phyloP scores from a whole-genome alignment of 2,329 filamentous ascomycete genomes.

The Colletotrichum gloeosporioides region DNA sequence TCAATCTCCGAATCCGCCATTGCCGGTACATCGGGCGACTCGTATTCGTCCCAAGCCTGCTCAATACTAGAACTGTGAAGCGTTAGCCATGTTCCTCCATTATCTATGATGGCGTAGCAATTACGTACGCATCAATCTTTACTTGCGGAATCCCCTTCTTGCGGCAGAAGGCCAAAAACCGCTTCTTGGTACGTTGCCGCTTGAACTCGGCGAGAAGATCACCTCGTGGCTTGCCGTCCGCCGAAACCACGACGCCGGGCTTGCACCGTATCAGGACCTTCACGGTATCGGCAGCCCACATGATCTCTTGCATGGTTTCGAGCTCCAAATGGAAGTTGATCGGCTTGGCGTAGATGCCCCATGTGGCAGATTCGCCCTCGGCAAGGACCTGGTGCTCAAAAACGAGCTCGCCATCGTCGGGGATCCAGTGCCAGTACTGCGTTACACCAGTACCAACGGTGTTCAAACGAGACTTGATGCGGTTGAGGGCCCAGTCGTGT shows the following conservation, averaged over 20 bases:
- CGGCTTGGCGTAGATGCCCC: conserved; percentile 56
- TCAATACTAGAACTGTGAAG: conserved; percentile 33
- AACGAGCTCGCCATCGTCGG: conserved; percentile 35
- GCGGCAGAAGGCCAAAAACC: conserved; percentile 54
- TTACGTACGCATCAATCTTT: conserved; percentile 46
- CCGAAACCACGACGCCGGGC: conserved; percentile 30
- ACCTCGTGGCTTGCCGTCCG: conserved; percentile 43
- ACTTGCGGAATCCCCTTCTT: conserved; percentile 47
- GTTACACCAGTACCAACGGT: conserved; percentile 53
- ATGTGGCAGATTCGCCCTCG: conserved; percentile 45
- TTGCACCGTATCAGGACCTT: conserved; percentile 46
- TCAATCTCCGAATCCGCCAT: conserved; percentile 12
- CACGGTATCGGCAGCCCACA: conserved; percentile 45
- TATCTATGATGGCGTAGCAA: too few relatives aligned
- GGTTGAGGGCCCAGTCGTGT: conserved; percentile 57
- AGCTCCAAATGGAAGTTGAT: conserved; percentile 56
- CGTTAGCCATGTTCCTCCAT: neutral
- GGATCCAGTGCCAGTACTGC: conserved; percentile 62
- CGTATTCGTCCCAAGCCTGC: conserved; percentile 45
- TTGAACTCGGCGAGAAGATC: conserved; percentile 59
- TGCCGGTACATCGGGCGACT: conserved; percentile 13
- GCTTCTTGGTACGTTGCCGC: conserved; percentile 55
- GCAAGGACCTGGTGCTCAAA: conserved; percentile 62
- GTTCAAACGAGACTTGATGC: conserved; percentile 54
- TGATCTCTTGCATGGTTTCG: conserved; percentile 50